Evolutionary conservation across 2,329 filamentous ascomycete genomes (phyloP), one percentile per base, ranked within the genome.

Genomic region (Teratosphaeria pseudoeucalypti): DNA sequence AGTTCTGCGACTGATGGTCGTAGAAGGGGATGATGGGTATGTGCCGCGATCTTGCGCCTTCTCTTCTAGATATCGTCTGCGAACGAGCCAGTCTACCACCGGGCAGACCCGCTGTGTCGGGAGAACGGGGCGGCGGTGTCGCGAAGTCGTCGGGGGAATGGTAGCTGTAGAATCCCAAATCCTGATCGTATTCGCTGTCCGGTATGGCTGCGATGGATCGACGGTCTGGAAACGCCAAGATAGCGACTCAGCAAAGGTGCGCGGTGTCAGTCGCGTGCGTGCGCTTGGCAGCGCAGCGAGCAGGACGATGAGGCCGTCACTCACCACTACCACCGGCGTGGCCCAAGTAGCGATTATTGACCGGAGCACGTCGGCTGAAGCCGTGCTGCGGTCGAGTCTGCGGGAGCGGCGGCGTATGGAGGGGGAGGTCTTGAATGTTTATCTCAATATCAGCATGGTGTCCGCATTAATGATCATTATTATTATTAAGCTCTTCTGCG

Each of bases 41-140:
- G 10, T 26, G 49, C 49, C 58, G 59, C 29, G 52, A n/a, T 11
- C 58, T 29, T 49, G 59, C 52, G 55, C 61, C 62, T 55, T 65
- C 63, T 62, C 64, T 63, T 54, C 64, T 61, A 52, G 66, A 57
- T 29, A 68, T 64, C 10, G 68, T 69, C 58, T 65, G 66, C 55
- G 68, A 68, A 52, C 68, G 67, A 32, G 56, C 58, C 37, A 66
- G 52, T 23, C 37, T 39, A 37, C 66, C 64, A 32, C 61, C 62
- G 27, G 60, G 43, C 57, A 59, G 57, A 32, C 32, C 43, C 19
- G 16, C n/a, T 6, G 7, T n/a, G 43, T 49, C 19, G 43, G 19
- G n/a, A 49, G 43, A 52, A 26, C 62, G 61, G n/a, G 64, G 60
- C 16, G 61, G 60, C 34, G 59, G 58, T 9, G 53, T 32, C 5